Evolutionary conservation across 148 eudicot genomes (phyloP).

Genomic region (Silene latifolia): DNA sequence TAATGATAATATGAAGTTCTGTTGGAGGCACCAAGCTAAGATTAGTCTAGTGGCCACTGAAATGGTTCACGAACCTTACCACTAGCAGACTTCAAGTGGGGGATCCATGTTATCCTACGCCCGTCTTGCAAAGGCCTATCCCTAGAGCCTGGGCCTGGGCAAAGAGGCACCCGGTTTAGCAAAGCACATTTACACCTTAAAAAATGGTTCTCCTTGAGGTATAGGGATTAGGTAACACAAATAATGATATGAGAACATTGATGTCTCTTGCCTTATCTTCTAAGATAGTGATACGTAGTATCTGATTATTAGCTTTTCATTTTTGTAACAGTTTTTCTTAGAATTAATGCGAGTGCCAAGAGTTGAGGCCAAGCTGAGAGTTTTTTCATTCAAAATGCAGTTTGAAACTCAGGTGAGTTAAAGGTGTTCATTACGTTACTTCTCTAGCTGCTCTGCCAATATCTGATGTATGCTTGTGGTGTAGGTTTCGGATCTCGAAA

Average conservation of each 20-base stretch:
- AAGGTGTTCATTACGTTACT: not conserved
- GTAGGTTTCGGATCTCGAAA: constrained; percentile 77
- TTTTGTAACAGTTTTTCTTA: constrained; percentile 61
- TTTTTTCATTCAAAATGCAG: constrained; percentile 88
- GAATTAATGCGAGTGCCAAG: constrained; percentile 89
- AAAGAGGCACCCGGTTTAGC: not conserved
- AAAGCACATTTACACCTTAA: not conserved
- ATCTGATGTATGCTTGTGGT: constrained; percentile 11
- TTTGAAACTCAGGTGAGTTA: constrained; percentile 67
- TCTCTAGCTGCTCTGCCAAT: not conserved
- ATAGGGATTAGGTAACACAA: not conserved
- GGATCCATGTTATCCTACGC: not conserved
- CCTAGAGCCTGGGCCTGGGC: not conserved
- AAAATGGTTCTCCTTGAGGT: not conserved
- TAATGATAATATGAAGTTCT: too few species aligned
- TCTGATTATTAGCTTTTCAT: constrained; percentile 9
- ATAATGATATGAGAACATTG: not conserved
- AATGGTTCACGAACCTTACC: too few species aligned
- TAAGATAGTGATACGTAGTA: not conserved
- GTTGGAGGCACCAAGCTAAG: too few species aligned
- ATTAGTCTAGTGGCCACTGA: too few species aligned
- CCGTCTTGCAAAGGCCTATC: not conserved
- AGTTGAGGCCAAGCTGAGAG: constrained; percentile 77
- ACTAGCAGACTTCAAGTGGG: not conserved
- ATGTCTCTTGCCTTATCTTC: too few species aligned